Conservation (phyloP, 192 early-diverging fungal genomes). For the Coemansia guatemalensis region DNA sequence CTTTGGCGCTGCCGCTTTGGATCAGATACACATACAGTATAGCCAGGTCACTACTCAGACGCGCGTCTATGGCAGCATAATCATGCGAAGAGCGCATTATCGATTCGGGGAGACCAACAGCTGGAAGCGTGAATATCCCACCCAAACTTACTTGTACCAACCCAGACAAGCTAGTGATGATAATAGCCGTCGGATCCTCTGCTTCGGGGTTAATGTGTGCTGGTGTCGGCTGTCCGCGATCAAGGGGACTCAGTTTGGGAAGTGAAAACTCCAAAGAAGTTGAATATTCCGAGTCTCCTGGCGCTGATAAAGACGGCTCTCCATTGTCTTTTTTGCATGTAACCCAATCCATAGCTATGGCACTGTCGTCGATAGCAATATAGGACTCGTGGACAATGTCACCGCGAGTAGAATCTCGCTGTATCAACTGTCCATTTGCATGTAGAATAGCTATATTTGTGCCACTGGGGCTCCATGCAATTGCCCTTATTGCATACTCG, state of each 20-base stretch:
- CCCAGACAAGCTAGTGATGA: conserved; percentile 16
- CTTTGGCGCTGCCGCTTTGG: background rate
- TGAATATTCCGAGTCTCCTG: background rate
- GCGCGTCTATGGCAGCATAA: conserved; percentile 3
- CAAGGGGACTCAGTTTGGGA: conserved; percentile 23
- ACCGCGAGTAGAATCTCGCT: conserved; percentile 35
- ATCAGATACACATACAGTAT: conserved; percentile 1
- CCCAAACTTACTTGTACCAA: conserved; percentile 31
- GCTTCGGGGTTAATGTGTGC: conserved; percentile 17
- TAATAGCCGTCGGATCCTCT: conserved; percentile 24
- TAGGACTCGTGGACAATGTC: conserved; percentile 36
- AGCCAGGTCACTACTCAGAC: conserved; percentile 8
- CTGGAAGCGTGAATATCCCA: conserved; percentile 42
- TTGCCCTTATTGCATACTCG: conserved; percentile 10
- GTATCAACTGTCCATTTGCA: conserved; percentile 34
- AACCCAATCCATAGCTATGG: conserved; percentile 36
- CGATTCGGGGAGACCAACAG: background rate
- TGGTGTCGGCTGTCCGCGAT: conserved; percentile 28
- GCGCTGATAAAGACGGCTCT: background rate
- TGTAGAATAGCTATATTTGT: conserved; percentile 27
- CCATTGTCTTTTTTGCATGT: conserved; percentile 4
- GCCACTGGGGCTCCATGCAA: conserved; percentile 35
- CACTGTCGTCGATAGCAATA: conserved; percentile 7
- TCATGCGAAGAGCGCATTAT: background rate
- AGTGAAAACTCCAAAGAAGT: conserved; percentile 22